Percentiles rank a stretch among this genome's conserved stretches.
phyloP scores from a whole-genome alignment of 2,329 filamentous ascomycete genomes.

The Alternaria arbusti region DNA sequence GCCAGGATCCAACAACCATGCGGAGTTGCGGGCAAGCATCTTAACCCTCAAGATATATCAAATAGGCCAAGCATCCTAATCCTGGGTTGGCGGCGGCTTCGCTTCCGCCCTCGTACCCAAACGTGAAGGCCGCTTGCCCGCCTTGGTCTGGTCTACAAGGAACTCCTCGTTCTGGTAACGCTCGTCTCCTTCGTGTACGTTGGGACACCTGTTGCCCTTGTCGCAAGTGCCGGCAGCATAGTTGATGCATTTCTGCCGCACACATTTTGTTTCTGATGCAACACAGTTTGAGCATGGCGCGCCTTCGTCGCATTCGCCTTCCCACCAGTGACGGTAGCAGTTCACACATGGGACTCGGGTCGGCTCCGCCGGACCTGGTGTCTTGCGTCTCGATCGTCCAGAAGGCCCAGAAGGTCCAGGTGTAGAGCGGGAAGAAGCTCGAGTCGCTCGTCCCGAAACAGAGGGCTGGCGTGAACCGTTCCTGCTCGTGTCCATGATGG shows the following conservation, averaged over 20 bases:
- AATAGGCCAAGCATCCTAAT: not conserved
- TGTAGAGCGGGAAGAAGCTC: not conserved
- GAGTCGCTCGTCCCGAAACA: not conserved
- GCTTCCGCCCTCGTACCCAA: not conserved
- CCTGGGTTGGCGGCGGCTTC: not conserved
- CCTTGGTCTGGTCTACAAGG: not conserved
- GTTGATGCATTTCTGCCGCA: conserved; percentile 1
- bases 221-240: not conserved
- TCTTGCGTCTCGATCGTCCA: not conserved
- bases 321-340: not conserved
- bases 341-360: not conserved
- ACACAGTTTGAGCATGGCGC: not conserved
- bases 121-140: not conserved
- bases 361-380: not conserved
- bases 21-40: not conserved
- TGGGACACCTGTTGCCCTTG: not conserved
- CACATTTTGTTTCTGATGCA: not conserved
- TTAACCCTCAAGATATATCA: not conserved
- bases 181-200: not conserved
- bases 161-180: not conserved
- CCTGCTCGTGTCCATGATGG: not conserved
- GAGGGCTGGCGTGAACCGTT: not conserved
- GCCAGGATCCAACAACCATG: not conserved
- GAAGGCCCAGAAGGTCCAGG: not conserved
- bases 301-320: not conserved